Conservation (phyloP, 202 grass and related monocot genomes). For the Carex arenaria region DNA sequence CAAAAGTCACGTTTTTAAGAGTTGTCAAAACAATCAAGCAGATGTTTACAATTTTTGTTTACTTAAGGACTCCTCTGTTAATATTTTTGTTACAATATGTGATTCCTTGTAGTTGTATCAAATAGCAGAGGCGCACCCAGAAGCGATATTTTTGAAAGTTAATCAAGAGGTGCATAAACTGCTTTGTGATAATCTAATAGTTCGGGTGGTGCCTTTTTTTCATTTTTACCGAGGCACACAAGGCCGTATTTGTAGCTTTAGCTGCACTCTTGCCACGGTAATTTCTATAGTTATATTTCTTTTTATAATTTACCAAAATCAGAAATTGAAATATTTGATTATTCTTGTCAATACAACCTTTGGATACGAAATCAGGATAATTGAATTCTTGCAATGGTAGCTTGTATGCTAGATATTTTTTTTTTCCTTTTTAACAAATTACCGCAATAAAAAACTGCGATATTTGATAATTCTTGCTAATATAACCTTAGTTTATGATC, state of each 20-base stretch:
- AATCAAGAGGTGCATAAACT: conserved; percentile 34
- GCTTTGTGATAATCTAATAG: conserved; percentile 25
- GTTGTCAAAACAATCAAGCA: background rate
- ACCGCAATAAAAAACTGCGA: background rate
- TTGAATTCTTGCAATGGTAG: background rate
- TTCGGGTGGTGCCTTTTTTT: conserved; percentile 37
- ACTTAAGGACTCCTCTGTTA: background rate
- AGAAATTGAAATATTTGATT: conserved; percentile 4
- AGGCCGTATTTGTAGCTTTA: conserved; percentile 48
- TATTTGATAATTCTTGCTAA: background rate
- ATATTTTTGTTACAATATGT: conserved; percentile 16
- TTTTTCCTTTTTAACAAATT: background rate
- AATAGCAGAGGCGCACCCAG: conserved; percentile 33
- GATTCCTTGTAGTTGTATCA: conserved; percentile 42
- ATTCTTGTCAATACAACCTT: background rate
- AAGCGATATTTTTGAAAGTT: conserved; percentile 44
- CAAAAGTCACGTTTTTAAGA: background rate
- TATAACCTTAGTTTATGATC: conserved; percentile 10
- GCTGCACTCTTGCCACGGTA: conserved; percentile 52
- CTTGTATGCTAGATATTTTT: background rate
- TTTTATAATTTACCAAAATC: conserved; percentile 5
- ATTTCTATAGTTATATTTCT: background rate
- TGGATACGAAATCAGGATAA: conserved; percentile 8
- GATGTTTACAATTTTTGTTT: background rate
- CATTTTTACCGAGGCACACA: conserved; percentile 37